A percentile compares a stretch with the other conserved stretches of the same genome.
These are phyloP conservation scores for Plenodomus biglobosus DNA, from an alignment of 2,329 filamentous ascomycete genomes.

Conservation along the genomic window DNA sequence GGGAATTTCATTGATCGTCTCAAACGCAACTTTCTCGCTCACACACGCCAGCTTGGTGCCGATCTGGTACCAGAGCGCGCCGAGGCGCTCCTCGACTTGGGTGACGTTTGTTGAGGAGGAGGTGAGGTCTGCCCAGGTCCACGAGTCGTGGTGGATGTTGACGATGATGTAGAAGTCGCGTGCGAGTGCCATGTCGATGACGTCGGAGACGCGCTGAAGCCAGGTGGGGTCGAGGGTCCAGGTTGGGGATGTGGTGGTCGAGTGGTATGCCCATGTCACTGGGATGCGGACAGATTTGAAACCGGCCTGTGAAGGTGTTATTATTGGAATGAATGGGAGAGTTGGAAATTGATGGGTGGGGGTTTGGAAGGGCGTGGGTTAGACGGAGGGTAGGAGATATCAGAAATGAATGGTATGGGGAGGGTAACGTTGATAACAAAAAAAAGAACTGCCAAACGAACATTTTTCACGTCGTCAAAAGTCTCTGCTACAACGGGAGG, in stretches of 20 bases:
- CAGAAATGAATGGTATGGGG: too few species aligned
- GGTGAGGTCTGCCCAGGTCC: constrained; percentile 60
- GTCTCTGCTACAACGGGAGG: constrained; percentile 53
- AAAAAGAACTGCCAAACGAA: not conserved
- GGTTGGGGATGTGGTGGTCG: constrained; percentile 52
- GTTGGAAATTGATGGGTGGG: not conserved
- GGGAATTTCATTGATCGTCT: constrained; percentile 62
- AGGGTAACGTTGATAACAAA: too few species aligned
- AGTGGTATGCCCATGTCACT: constrained; percentile 62
- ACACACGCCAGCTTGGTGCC: constrained; percentile 58
- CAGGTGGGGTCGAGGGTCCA: constrained; percentile 58
- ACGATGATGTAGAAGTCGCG: constrained; percentile 57
- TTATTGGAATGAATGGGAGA: too few species aligned
- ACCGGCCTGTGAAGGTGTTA: constrained; percentile 40
- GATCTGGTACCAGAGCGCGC: constrained; percentile 61
- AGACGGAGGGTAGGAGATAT: not conserved
- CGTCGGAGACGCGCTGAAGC: constrained; percentile 60
- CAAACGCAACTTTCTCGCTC: constrained; percentile 57
- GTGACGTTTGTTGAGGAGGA: constrained; percentile 51
- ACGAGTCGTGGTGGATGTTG: constrained; percentile 63
- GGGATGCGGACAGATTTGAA: constrained; percentile 63
- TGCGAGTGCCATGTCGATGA: constrained; percentile 58
- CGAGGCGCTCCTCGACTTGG: constrained; percentile 59
- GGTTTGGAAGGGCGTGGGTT: not conserved
- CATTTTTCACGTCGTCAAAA: constrained; percentile 54